Evolutionary conservation across 495 filamentous ascomycete genomes (phyloP), one percentile per base, ranked within the genome.

Genomic region (Neurospora sp.): DNA sequence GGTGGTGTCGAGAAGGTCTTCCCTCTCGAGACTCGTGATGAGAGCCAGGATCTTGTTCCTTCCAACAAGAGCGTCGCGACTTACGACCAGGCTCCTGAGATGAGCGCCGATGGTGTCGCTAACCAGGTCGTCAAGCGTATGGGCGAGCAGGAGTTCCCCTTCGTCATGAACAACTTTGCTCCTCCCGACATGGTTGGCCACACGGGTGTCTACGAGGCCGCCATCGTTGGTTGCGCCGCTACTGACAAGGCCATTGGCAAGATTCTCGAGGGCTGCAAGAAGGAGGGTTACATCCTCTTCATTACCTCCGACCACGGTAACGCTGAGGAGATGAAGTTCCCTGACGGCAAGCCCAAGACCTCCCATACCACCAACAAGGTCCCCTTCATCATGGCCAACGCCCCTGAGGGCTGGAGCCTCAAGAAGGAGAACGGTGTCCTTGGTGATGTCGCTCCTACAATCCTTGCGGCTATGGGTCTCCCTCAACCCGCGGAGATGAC

Each of bases 141-240:
- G 76, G 87, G 80, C 16, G 91, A 93, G 83, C 86, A 88, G 77
- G 88, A 91, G 75, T 96, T 94, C 83, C 93, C 94, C 78, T 98
- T 99, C 79, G 84, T 99, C 78, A 99, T 99, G 96, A 98, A 98
- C 90, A 99, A 99, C 88, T 98, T 99, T 81, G 96, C 96, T 40
- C 95, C 96, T 27, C 96, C 96, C 14, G 96, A 99, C 84, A 99
- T 99, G 96, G 96, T 99, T 74, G 96, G 96, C 76, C 96, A 99
- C 85, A 99, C 96, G 10, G 96, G 96, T 78, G 94, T 97, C 74
- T 98, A 97, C 81, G 88, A 97, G 79, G 96, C 96, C n/a, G 96
- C 96, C 71, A 93, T 98, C 74, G 76, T 94, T 78, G 96, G 91
- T 77, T 90, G 91, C 76, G 85, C 88, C 72, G 91, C 93, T 74